Percentiles rank a stretch among this genome's conserved stretches.
phyloP scores from a whole-genome alignment of 768 basidiomycete genomes.

The Auricularia sp. region DNA sequence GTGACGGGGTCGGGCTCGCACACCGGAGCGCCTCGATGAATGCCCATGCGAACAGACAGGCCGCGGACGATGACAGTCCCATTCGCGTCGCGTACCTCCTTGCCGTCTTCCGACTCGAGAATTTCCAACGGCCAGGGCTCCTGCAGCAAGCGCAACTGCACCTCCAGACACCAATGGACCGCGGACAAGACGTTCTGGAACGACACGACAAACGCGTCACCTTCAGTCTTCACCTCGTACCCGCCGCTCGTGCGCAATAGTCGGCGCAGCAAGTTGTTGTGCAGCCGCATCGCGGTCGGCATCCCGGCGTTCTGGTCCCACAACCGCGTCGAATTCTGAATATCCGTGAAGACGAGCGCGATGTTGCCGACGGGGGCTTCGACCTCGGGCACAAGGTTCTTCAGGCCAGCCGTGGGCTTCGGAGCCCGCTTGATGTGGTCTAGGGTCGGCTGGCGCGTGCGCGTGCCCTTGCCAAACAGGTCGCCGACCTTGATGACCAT shows the following conservation, averaged over 20 bases:
- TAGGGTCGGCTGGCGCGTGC: slow-evolving; percentile 21
- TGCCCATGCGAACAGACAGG: slow-evolving; percentile 92
- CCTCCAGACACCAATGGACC: slow-evolving; percentile 80
- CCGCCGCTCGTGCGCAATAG: slow-evolving; percentile 85
- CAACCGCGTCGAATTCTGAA: slow-evolving; percentile 89
- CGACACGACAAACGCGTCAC: slow-evolving; percentile 97
- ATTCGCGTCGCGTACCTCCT: slow-evolving; percentile 56
- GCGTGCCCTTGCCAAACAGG: slow-evolving; percentile 46
- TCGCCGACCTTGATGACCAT: slow-evolving; percentile 88
- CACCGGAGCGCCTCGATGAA: slow-evolving; percentile 83
- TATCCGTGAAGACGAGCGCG: slow-evolving; percentile 95
- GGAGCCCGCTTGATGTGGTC: slow-evolving; percentile 19
- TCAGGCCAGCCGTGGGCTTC: slow-evolving; percentile 10
- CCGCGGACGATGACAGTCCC: slow-evolving; percentile 73
- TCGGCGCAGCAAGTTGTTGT: slow-evolving; percentile 79
- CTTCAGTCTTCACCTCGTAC: slow-evolving; percentile 99
- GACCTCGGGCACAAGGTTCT: slow-evolving; percentile 61
- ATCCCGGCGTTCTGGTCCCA: slow-evolving; percentile 97
- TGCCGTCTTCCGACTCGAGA: slow-evolving; percentile 85
- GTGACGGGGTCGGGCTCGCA: slow-evolving; percentile 90
- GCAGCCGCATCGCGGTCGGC: slow-evolving; percentile 84
- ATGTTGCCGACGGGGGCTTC: slow-evolving; percentile 78
- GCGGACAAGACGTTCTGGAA: slow-evolving; percentile 85
- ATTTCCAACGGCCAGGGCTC: slow-evolving; percentile 91
- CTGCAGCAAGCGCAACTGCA: slow-evolving; percentile 72